Base-by-base conservation (phyloP, 768 basidiomycete species). In the Pilatotrama ljubarskyi region DNA sequence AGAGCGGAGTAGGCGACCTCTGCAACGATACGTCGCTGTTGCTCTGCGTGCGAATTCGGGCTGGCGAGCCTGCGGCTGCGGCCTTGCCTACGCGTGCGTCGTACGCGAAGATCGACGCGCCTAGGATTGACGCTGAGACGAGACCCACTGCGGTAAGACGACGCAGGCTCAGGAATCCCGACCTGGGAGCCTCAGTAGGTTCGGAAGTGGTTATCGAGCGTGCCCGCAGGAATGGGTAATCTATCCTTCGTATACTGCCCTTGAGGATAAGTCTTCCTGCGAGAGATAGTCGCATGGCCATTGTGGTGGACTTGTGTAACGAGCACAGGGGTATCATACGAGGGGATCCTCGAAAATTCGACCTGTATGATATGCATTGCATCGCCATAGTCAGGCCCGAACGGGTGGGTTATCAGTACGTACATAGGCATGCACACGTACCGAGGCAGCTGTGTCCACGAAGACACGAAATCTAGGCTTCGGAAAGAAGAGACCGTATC, bases 21-120 rank as follows among this genome's bases (percentile, higher is more conserved):
- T 50, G 43, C n/a, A 42, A 50, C 8, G 42, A n/a, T 44, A 25
- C 26, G 14, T 20, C 35, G 5, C 13, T 29, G 13, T 26, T 17
- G 3, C 36, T n/a, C 58, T 51, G 35, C 51, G 15, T 40, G 35
- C 35, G n/a, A 14, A 50, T 44, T 22, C 44, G n/a, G 9, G 54
- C 43, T 10, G 60, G 55, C 32, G 52, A 57, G 48, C 73, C 69
- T 32, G 69, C 68, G 51, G 69, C 35, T 24, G 32, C 24, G 48
- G 47, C 24, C 0, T 35, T 29, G 20, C 61, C 61, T 13, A 56
- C 51, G 25, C 52, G 61, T 2, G 61, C 61, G 22, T 63, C 61
- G 26, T 54, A 29, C 24, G 18, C 35, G 48, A 63, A 63, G 18
- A 49, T 38, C 14, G 51, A 13, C 3, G 44, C 41, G 3, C 61